Evolutionary conservation across 805 yeast genomes (phyloP).

Genomic region (Schwanniomyces vanrijiae): DNA sequence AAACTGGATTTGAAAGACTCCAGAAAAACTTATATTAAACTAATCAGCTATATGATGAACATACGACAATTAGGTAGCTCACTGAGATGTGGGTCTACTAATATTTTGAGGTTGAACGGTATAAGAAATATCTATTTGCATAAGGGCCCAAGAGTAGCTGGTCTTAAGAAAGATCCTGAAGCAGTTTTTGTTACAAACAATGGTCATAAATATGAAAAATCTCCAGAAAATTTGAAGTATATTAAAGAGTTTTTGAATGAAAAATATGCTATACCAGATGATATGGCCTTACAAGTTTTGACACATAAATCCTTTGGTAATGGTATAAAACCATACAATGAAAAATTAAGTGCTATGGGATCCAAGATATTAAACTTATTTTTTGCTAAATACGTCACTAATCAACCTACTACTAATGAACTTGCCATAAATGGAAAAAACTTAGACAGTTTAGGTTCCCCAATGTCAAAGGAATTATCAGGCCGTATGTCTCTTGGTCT

Average conservation of each 20-base stretch:
- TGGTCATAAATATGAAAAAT: conserved; percentile 52
- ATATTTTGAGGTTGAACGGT: conserved; percentile 3
- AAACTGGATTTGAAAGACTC: not conserved
- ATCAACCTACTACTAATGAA: conserved; percentile 22
- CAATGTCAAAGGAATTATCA: conserved; percentile 49
- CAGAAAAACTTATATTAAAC: not conserved
- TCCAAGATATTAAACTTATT: conserved; percentile 55
- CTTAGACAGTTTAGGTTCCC: conserved; percentile 61
- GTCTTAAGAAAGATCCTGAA: conserved; percentile 70
- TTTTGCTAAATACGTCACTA: conserved; percentile 44
- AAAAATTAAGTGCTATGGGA: conserved; percentile 75
- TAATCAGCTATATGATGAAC: conserved; percentile 4
- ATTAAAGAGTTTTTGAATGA: conserved; percentile 49
- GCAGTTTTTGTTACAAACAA: conserved; percentile 37
- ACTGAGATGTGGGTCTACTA: not conserved
- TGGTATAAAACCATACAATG: conserved; percentile 87
- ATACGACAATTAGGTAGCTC: conserved; percentile 11
- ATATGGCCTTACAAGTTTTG: conserved; percentile 69
- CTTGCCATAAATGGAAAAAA: conserved; percentile 47
- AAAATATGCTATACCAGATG: conserved; percentile 57
- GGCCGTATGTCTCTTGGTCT: conserved; percentile 52
- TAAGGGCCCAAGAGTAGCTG: conserved; percentile 60
- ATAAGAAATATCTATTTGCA: conserved; percentile 40
- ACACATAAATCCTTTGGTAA: conserved; percentile 96
- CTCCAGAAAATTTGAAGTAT: conserved; percentile 46